These are phyloP conservation scores for Daldinia vernicosa DNA, from an alignment of 495 filamentous ascomycete genomes.

Conservation along the genomic window DNA sequence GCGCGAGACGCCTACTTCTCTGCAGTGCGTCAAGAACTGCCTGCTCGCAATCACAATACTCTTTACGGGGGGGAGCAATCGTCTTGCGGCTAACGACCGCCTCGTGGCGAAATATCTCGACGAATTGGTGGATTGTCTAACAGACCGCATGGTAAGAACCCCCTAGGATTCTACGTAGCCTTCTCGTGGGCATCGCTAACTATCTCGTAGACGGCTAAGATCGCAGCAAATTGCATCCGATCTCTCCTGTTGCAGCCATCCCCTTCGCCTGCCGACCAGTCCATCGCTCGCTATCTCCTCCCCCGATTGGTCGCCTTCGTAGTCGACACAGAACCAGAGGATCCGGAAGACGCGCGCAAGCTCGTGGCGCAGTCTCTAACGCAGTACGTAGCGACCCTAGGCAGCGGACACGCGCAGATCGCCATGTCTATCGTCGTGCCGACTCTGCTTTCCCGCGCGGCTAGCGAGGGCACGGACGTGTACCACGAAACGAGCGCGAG, in stretches of 20 bases:
- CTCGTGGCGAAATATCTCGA: conserved; percentile 73
- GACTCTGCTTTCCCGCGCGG: conserved; percentile 77
- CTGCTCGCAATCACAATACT: conserved; percentile 88
- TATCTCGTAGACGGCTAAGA: conserved; percentile 72
- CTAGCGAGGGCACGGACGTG: conserved; percentile 59
- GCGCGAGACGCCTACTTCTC: conserved; percentile 78
- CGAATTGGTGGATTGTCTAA: conserved; percentile 84
- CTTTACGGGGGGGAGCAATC: conserved; percentile 78
- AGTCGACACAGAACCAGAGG: conserved; percentile 68
- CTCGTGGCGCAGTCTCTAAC: conserved; percentile 78
- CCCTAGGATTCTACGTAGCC: conserved; percentile 24
- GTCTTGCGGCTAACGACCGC: conserved; percentile 75
- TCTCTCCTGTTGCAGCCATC: conserved; percentile 74
- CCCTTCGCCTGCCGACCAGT: conserved; percentile 73
- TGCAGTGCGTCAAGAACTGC: conserved; percentile 92
- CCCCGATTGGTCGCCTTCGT: conserved; percentile 81
- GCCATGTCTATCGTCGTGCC: conserved; percentile 81
- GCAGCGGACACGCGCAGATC: conserved; percentile 59
- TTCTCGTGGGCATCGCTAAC: not conserved
- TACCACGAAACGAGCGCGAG: conserved; percentile 76
- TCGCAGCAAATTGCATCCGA: conserved; percentile 86
- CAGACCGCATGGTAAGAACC: conserved; percentile 70
- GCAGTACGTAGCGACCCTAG: conserved; percentile 67
- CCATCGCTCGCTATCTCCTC: conserved; percentile 75
- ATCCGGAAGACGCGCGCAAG: conserved; percentile 75